These are phyloP conservation scores for Insectozyma bohioensis DNA, from an alignment of 1,139 yeast genomes.

Conservation along the genomic window DNA sequence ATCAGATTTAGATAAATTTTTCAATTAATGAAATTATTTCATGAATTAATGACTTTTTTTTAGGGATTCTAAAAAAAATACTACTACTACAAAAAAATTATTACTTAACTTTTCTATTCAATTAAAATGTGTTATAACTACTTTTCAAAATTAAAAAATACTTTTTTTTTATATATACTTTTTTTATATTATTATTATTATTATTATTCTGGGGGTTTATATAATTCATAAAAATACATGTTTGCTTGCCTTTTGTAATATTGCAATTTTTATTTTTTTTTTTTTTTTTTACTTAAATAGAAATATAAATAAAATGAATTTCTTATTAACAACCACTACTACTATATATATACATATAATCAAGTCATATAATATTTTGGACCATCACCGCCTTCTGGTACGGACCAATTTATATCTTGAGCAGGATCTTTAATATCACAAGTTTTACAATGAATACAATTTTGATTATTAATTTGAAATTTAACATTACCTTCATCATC, in stretches of 20 bases:
- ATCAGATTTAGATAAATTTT: slow-evolving; percentile 70
- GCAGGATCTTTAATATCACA: slow-evolving; percentile 96
- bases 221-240: no score
- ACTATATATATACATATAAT: no score
- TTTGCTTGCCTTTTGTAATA: no score
- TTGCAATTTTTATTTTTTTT: no score
- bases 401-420: slow-evolving; percentile 92
- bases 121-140: no score
- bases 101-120: slow-evolving; percentile 1
- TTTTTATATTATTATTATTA: background rate
- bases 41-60: background rate
- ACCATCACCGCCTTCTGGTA: slow-evolving; percentile 98
- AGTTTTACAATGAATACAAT: slow-evolving; percentile 96
- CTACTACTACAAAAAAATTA: slow-evolving; percentile 1
- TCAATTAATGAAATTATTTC: slow-evolving; percentile 23
- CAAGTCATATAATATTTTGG: slow-evolving; percentile 86
- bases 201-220: no score
- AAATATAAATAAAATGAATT: no score
- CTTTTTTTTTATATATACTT: slow-evolving; percentile 2
- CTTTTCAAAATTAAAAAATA: background rate
- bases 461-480: slow-evolving; percentile 92
- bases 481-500: slow-evolving; percentile 69
- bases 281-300: no score
- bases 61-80: background rate
- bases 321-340: no score